Conservation (phyloP, 345 rosid species). For the Lepidium sativum region DNA sequence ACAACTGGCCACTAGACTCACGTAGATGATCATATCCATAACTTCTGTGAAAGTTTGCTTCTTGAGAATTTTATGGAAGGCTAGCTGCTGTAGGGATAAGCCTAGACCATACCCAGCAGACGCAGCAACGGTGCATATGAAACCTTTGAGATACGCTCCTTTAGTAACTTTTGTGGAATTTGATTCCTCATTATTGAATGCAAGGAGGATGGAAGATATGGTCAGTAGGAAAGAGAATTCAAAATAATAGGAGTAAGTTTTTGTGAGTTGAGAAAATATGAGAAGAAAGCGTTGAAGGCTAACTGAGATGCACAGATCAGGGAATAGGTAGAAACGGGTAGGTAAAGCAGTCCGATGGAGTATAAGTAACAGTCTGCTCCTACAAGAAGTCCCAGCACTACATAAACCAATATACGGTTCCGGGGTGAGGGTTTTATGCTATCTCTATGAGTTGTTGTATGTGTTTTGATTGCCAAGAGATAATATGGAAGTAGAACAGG, state of each 20-base stretch:
- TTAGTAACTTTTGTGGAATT: constrained; percentile 1
- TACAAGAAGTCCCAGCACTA: constrained; percentile 33
- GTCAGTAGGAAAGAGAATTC: constrained; percentile 48
- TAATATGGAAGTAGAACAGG: constrained; percentile 44
- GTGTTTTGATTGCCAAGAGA: constrained; percentile 16
- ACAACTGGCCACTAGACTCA: constrained; percentile 29
- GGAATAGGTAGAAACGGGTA: constrained; percentile 55
- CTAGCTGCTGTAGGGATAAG: constrained; percentile 38
- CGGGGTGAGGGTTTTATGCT: constrained; percentile 6
- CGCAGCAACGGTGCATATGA: constrained; percentile 35
- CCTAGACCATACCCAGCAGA: constrained; percentile 41
- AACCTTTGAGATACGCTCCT: constrained; percentile 30
- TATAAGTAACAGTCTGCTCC: constrained; percentile 29
- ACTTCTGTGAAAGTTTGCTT: constrained; percentile 26
- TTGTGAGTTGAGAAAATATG: constrained; percentile 42
- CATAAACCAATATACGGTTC: constrained; percentile 24
- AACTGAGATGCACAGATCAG: constrained; percentile 46
- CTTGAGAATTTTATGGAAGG: constrained; percentile 34
- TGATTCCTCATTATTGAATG: constrained; percentile 25
- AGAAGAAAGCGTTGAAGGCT: constrained; percentile 52
- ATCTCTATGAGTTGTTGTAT: neutral
- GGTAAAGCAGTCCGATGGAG: constrained; percentile 43
- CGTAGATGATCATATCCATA: constrained; percentile 21
- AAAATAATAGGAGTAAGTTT: constrained; percentile 41
- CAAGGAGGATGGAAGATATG: constrained; percentile 46